Evolutionary conservation across 2,329 filamentous ascomycete genomes (phyloP), one percentile per base, ranked within the genome.

Genomic region (Lachnellula occidentalis): DNA sequence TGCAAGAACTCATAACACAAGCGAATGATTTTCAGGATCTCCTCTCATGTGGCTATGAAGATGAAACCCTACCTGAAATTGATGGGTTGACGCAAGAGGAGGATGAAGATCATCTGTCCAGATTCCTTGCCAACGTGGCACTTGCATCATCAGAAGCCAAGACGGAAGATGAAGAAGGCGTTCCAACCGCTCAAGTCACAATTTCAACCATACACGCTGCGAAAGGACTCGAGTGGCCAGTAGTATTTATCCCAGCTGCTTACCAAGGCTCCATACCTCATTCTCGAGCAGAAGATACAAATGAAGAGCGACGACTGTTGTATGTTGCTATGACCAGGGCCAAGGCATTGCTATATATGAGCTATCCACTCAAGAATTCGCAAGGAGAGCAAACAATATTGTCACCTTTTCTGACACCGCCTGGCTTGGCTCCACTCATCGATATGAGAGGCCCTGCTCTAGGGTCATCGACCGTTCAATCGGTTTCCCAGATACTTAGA

Each of bases 291-390:
- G 92, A 96, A 45, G 90, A 97, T 67, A 77, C 79, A 3, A 87
- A 92, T 54, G 92, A 99, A 70, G 92, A 99, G 69, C 79, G 94
- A 56, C 80, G 92, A 27, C 73, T 99, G 45, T 76, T 99, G 0
- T 99, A 97, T 65, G 94, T 99, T 14, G 92, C 92, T 27, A 97
- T 99, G 92, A 99, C 92, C 3, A 79, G 92, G 68, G 92, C 94
- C 6, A 86, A 97, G 68, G 86, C 83, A 1, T 72, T 97, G 31
- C 74, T 99, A 1, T 96, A 96, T 64, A 76, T 97, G 52, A 96
- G 90, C 69, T 89, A 83, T 60, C 90, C 92, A 0, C 70, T 85
- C 37, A 85, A 83, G 61, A 85, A 83, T 56, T 82, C 85, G 7
- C 79, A 82, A 53, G 74, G 78, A 22, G 79, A 85, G 61, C 76